Conservation (phyloP, 768 basidiomycete genomes). For the Cyclocybe aegerita region DNA sequence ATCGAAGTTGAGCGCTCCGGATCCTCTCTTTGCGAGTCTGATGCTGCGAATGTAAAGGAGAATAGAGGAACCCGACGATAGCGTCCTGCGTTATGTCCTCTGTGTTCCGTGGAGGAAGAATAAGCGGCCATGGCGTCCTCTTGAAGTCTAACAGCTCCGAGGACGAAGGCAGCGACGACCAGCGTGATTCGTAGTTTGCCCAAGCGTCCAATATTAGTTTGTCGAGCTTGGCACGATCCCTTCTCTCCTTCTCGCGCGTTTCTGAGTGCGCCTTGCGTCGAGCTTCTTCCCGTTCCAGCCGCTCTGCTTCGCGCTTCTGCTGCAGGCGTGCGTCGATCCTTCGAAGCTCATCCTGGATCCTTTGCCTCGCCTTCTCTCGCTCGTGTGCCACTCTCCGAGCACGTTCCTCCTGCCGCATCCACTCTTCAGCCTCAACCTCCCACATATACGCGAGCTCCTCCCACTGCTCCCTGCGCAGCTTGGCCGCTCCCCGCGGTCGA, state of each 20-base stretch:
- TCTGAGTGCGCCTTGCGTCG: constrained; percentile 35
- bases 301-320: constrained; percentile 49
- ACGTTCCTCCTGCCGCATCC: constrained; percentile 53
- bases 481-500: constrained; percentile 9
- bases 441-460: constrained; percentile 53
- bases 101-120: constrained; percentile 35
- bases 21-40: constrained; percentile 66
- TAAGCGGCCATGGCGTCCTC: constrained; percentile 72
- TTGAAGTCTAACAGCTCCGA: constrained; percentile 53
- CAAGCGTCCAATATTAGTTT: constrained; percentile 55
- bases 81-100: constrained; percentile 54
- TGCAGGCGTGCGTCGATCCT: constrained; percentile 54
- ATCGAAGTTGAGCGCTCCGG: constrained; percentile 64
- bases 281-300: constrained; percentile 46
- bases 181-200: constrained; percentile 63
- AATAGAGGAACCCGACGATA: constrained; percentile 63
- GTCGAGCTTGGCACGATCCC: constrained; percentile 40
- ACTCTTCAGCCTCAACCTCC: constrained; percentile 49
- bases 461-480: constrained; percentile 40
- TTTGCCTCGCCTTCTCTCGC: constrained; percentile 44
- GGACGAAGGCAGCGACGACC: constrained; percentile 51
- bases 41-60: constrained; percentile 58
- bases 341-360: constrained; percentile 53
- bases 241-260: constrained; percentile 43
- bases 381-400: constrained; percentile 42